phyloP scores from a whole-genome alignment of 1,139 yeast species.

The Maudiozyma humilis region DNA sequence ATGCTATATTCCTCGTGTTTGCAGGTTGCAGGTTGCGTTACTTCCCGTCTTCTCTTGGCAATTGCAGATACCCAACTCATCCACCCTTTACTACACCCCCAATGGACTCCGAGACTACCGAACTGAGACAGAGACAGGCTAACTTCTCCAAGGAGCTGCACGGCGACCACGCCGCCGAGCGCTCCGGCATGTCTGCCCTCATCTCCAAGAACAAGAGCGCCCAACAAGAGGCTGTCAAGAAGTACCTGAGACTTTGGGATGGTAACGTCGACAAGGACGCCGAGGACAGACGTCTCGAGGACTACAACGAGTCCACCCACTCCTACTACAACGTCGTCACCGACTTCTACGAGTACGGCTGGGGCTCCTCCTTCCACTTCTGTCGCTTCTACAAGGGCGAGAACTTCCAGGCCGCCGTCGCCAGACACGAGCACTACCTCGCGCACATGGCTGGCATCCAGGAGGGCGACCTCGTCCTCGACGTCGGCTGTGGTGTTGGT shows the following conservation, averaged over 20 bases:
- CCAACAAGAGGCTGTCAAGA: constrained; percentile 73
- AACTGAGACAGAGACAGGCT: constrained; percentile 36
- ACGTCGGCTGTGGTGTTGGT: constrained; percentile 99
- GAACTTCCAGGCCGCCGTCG: constrained; percentile 88
- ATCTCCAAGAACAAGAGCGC: constrained; percentile 71
- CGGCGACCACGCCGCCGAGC: constrained; percentile 58
- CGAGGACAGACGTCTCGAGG: constrained; percentile 66
- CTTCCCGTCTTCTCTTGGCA: no score
- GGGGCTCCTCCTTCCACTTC: constrained; percentile 99
- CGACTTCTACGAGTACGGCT: constrained; percentile 94
- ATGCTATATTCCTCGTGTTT: no score
- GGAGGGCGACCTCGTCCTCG: constrained; percentile 80
- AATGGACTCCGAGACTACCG: constrained; percentile 4
- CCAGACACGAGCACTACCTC: constrained; percentile 93
- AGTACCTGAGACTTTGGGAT: constrained; percentile 96
- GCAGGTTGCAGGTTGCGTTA: no score
- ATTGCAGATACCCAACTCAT: no score
- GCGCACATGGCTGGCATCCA: constrained; percentile 78
- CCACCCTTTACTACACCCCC: neutral
- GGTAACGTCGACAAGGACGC: constrained; percentile 69
- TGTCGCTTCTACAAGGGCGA: constrained; percentile 91
- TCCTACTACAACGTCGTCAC: constrained; percentile 96
- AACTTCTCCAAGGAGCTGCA: constrained; percentile 80
- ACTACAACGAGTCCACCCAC: constrained; percentile 84
- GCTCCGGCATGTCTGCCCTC: constrained; percentile 69